Evolutionary conservation across 805 yeast genomes (phyloP).

Genomic region (Torulaspora indica): DNA sequence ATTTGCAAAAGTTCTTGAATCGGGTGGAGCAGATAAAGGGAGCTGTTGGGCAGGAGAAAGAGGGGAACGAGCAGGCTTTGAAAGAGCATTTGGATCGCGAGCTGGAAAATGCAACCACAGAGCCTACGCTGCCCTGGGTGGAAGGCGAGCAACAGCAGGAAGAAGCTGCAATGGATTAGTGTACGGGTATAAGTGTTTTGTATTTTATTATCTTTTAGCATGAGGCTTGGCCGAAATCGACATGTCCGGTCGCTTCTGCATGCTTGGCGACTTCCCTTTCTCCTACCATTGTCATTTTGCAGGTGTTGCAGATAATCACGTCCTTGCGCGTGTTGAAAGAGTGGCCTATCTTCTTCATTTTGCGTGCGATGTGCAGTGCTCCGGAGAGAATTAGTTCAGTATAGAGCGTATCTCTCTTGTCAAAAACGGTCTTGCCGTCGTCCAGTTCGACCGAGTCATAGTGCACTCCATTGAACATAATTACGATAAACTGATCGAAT

Average conservation of each 20-base stretch:
- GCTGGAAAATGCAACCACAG: slow-evolving; percentile 32
- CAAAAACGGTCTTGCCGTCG: slow-evolving; percentile 40
- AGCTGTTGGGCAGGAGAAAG: slow-evolving; percentile 45
- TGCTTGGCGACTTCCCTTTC: slow-evolving; percentile 63
- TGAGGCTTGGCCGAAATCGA: slow-evolving; percentile 52
- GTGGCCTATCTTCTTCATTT: slow-evolving; percentile 49
- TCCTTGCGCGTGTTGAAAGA: slow-evolving; percentile 63
- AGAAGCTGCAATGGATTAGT: slow-evolving; percentile 19
- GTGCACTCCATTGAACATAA: slow-evolving; percentile 68
- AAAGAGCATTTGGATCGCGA: slow-evolving; percentile 28
- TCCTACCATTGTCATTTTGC: slow-evolving; percentile 51
- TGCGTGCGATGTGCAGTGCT: slow-evolving; percentile 39
- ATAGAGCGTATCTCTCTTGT: slow-evolving; percentile 33
- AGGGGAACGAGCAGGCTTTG: slow-evolving; percentile 40
- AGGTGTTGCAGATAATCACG: slow-evolving; percentile 52
- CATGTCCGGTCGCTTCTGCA: slow-evolving; percentile 59
- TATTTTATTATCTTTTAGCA: not conserved
- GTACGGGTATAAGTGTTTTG: slow-evolving; percentile 2
- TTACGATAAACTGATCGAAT: slow-evolving; percentile 42
- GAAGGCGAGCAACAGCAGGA: slow-evolving; percentile 12
- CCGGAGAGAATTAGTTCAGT: slow-evolving; percentile 36
- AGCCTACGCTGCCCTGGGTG: slow-evolving; percentile 34
- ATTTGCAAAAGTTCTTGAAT: slow-evolving; percentile 60
- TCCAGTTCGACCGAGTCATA: slow-evolving; percentile 58
- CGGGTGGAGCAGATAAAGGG: slow-evolving; percentile 58